phyloP scores from a whole-genome alignment of 306 rosid species.

The Bauhinia variegata region DNA sequence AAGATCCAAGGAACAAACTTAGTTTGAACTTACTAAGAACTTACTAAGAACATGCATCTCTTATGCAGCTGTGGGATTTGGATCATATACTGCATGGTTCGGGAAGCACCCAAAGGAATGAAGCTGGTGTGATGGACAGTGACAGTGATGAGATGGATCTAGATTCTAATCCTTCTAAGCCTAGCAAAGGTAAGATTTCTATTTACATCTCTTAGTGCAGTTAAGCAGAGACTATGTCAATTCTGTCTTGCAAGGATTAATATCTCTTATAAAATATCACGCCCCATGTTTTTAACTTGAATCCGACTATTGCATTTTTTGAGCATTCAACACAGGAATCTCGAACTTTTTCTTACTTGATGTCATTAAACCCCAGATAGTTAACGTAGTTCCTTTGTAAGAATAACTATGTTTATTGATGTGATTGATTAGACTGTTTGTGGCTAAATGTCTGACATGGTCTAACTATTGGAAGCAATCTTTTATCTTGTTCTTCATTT shows the following conservation, averaged over 20 bases:
- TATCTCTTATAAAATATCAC: no score
- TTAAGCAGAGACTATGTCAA: no score
- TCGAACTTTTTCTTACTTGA: no score
- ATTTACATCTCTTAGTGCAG: not conserved
- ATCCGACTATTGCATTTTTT: no score
- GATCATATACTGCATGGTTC: conserved; percentile 62
- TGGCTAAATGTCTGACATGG: not conserved
- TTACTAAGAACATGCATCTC: conserved; percentile 1
- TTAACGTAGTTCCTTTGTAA: not conserved
- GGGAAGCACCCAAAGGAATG: conserved; percentile 35
- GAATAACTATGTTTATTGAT: not conserved
- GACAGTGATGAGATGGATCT: conserved; percentile 67
- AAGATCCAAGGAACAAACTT: not conserved
- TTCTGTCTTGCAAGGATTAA: no score
- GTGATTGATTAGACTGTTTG: not conserved
- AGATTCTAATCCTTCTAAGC: conserved; percentile 45
- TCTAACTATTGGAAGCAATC: not conserved
- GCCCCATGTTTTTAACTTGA: no score
- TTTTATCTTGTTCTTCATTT: not conserved
- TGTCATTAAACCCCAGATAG: no score
- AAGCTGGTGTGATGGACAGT: conserved; percentile 38
- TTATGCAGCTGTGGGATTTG: conserved; percentile 76
- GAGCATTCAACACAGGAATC: no score
- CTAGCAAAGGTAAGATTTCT: conserved; percentile 47
- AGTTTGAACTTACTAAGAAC: conserved; percentile 22